Evolutionary conservation across 345 rosid genomes (phyloP), one percentile per base, ranked within the genome.

Genomic region (Brassica rapa): DNA sequence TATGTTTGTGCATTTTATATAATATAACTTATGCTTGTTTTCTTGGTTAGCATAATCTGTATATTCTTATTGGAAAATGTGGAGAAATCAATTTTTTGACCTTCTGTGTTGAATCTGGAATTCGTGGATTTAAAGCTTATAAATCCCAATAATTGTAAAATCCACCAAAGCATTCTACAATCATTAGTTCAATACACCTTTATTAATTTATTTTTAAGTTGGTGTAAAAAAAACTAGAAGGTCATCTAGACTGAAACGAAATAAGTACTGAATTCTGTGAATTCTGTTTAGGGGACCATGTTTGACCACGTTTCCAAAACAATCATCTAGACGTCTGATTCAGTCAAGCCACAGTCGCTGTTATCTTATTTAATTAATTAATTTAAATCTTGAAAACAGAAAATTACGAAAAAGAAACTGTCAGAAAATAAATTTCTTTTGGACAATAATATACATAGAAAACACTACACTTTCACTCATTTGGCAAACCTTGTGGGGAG

Each of bases 381-480:
- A 24, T 55, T 6, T 2, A 35, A 62, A 51, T 12, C 1, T 8
- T 8, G 10, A 64, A 62, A 63, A 7, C 4, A 53, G 68, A 73
- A 46, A 55, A 30, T 21, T 39, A 57, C 35, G 23, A 11, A 70
- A 51, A 46, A 5, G 3, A 71, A 11, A 11, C 11, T 5, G 30
- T 12, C 25, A 25, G 24, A 23, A 12, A 71, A 8, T 55, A 56
- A 15, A 1, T 53, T 4, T 59, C 5, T 43, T 66, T 30, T 30
- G 5, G 60, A 43, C 55, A 59, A 72, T 72, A 72, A 72, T 46
- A 68, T 53, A 74, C 66, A 79, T 5, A 73, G 6, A 39, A 27
- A 59, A 69, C 71, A 74, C 71, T 80, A 80, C 82, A 80, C 21
- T 68, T 69, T 16, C 79, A 68, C 75, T 80, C 79, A 73, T 61